Conservation (phyloP, 2,329 filamentous ascomycete genomes). For the Polychaeton citri region DNA sequence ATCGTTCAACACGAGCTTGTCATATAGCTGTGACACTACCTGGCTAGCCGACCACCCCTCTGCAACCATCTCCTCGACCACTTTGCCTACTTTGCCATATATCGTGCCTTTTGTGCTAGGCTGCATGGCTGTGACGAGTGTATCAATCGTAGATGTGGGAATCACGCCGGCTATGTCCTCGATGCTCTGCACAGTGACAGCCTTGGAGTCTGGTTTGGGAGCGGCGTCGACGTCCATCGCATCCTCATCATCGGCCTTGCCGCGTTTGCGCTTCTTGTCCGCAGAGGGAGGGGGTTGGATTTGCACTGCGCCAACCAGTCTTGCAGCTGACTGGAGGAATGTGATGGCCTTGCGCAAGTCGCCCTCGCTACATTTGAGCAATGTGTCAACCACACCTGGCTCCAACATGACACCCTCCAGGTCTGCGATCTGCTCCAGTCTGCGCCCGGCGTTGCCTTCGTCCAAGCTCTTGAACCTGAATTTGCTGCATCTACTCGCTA, state of each 20-base stretch:
- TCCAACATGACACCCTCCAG: slow-evolving; percentile 66
- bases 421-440: slow-evolving; percentile 70
- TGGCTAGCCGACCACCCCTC: slow-evolving; percentile 96
- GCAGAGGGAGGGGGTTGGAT: slow-evolving; percentile 10
- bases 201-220: slow-evolving; percentile 3
- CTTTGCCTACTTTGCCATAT: slow-evolving; percentile 62
- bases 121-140: slow-evolving; percentile 61
- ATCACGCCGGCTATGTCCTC: slow-evolving; percentile 97
- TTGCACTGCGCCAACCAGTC: slow-evolving; percentile 57
- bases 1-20: slow-evolving; percentile 60
- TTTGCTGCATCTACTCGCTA: slow-evolving; percentile 88
- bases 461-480: slow-evolving; percentile 96
- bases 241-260: slow-evolving; percentile 47
- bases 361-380: slow-evolving; percentile 81
- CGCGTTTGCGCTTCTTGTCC: slow-evolving; percentile 26
- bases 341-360: slow-evolving; percentile 95
- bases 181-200: slow-evolving; percentile 63
- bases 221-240: slow-evolving; percentile 35
- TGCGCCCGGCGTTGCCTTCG: slow-evolving; percentile 64
- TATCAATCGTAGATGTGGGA: slow-evolving; percentile 58
- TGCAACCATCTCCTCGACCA: slow-evolving; percentile 81
- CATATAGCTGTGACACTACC: slow-evolving; percentile 74
- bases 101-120: slow-evolving; percentile 50
- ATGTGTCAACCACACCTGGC: slow-evolving; percentile 64
- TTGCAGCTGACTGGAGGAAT: slow-evolving; percentile 84